Evolutionary conservation across 179 eudicot species (phyloP), one percentile per base, ranked within the genome.

Genomic region (Patellifolia procumbens): DNA sequence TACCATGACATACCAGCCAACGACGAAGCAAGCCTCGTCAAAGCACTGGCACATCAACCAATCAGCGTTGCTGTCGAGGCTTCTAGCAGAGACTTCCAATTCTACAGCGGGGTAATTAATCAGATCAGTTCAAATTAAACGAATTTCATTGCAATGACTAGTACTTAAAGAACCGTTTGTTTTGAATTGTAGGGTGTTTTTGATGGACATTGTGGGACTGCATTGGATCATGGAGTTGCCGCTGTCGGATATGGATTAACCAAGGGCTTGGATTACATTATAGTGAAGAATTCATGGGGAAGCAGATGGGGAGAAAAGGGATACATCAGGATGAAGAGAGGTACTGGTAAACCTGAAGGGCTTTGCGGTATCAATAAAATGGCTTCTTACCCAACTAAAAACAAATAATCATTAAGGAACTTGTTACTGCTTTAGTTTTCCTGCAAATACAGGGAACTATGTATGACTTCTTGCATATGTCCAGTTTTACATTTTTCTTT

Each of bases 231-330:
- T 37, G 91, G 96, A 69, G 96, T 91, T 26, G 83, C 96, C 64
- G 91, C 91, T 0, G 90, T 91, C 1, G 96, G 96, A 68, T 91
- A 91, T 52, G 90, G 92, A 53, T 58, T 92, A 22, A 78, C 78
- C 58, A 87, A 85, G 80, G 91, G 89, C 4, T 12, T 61, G 64
- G 92, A 89, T 63, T 89, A 89, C 87, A 74, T 87, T 20, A 87
- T 85, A 58, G 92, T 91, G 74, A 91, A 86, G 89, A 91, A 91
- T 68, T 91, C 96, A 0, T 92, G 93, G 95, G 95, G 97, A 74
- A 84, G 92, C 42, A 92, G 73, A 74, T 92, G 97, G 95, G 95
- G 97, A 74, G 97, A 89, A 73, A 90, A 88, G 70, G 97, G 97
- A 5, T 92, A 77, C 80, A 86, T 88, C 8, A 84, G 91, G 76